Conservation (phyloP, 2,329 filamentous ascomycete genomes). For the Fusarium sulawesiense region DNA sequence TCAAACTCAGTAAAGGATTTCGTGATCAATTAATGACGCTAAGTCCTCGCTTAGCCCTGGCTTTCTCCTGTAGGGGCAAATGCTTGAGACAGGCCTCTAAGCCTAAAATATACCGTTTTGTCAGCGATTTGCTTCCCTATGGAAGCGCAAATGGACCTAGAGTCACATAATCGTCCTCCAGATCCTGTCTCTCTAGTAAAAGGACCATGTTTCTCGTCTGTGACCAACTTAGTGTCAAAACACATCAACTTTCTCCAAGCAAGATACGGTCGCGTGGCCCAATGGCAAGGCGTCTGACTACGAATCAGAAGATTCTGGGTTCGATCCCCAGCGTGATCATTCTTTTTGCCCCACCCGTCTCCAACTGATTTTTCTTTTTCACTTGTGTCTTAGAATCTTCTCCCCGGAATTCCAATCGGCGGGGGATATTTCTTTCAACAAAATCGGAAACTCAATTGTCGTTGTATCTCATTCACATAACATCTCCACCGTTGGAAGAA, state of each 20-base stretch:
- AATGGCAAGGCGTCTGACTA: constrained; percentile 52
- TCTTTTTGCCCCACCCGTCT: not conserved
- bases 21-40: rapidly evolving
- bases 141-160: rapidly evolving
- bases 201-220: not conserved
- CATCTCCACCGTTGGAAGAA: too few relatives aligned
- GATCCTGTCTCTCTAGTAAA: not conserved
- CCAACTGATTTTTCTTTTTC: too few relatives aligned
- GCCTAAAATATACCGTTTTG: too few relatives aligned
- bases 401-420: too few relatives aligned
- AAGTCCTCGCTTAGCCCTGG: rapidly evolving
- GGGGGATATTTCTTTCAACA: too few relatives aligned
- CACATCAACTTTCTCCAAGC: rapidly evolving
- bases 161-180: too few relatives aligned
- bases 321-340: constrained; percentile 46
- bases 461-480: too few relatives aligned
- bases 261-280: constrained; percentile 40
- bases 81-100: not conserved
- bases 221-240: too few relatives aligned
- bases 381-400: too few relatives aligned
- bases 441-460: too few relatives aligned
- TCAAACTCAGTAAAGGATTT: rapidly evolving
- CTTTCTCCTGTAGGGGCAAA: rapidly evolving
- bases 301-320: constrained; percentile 51
- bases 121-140: too few relatives aligned